Base-by-base conservation (phyloP, 371 early-diverging fungal species). In the Syncephalis fuscata region DNA sequence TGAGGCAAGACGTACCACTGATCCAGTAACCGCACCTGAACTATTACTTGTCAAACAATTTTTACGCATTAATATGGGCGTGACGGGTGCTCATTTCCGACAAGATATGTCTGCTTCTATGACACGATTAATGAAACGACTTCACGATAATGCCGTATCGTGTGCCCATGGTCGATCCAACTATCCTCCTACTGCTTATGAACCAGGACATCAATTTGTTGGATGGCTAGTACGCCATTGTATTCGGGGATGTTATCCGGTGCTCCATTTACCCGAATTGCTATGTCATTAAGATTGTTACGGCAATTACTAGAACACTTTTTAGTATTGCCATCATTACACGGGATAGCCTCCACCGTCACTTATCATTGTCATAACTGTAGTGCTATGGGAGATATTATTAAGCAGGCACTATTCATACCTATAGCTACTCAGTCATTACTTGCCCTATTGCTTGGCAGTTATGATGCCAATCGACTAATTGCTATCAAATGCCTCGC, bases 81-180 rank as follows among this genome's bases (percentile, higher is more conserved):
- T 73, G 3, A 78, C 80, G 3, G 74, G 76, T 1, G 81, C 86
- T 0, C 84, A 84, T 36, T 86, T 82, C 53, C 76, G 86, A n/a
- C 86, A 86, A 54, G 74, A 70, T 49, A 61, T 82, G 41, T 66
- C 67, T 38, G 69, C 73, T 3, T 67, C 78, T 40, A 51, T 83
- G 22, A 66, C 70, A 15, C 69, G 74, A 42, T 59, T 79, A 22
- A 55, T 75, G 45, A 58, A 60, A 5, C 69, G 76, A 22, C 11
- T 32, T 7, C 32, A 32, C 32, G 32, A 32, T 32, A 32, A 32
- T 32, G 32, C 32, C 11, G 32, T 11, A 7, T 4, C 32, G 4
- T 32, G 11, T 11, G 11, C 32, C 7, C 32, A 32, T 32, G 32
- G 32, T 32, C 4, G 32, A 32, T 11, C 32, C 7, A 11, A 32